These are phyloP conservation scores for Nicotiana tomentosiformis DNA, from an alignment of 257 asterid genomes.

Conservation along the genomic window DNA sequence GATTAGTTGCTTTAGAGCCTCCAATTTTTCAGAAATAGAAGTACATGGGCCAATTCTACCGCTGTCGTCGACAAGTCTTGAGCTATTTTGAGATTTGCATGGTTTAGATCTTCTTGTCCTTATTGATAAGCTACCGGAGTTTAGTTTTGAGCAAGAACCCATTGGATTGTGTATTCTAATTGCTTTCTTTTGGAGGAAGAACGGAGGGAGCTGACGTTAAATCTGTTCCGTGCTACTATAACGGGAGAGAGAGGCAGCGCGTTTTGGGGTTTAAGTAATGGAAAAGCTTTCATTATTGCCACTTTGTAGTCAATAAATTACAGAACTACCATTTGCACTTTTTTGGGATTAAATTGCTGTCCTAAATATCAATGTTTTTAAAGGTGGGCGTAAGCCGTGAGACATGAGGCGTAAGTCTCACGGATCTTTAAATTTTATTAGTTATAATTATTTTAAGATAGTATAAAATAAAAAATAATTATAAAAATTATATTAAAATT, in stretches of 20 bases:
- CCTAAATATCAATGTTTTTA: too few species aligned
- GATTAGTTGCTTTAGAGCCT: constrained; percentile 59
- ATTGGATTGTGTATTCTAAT: constrained; percentile 6
- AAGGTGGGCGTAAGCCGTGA: too few species aligned
- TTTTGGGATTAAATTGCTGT: too few species aligned
- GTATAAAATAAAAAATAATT: too few species aligned
- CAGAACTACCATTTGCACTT: constrained; percentile 28
- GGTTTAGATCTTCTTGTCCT: constrained; percentile 30
- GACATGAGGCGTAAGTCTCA: too few species aligned
- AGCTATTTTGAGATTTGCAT: constrained; percentile 20
- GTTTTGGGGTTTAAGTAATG: constrained; percentile 47
- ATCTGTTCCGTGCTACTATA: constrained; percentile 5
- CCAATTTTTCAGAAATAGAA: constrained; percentile 56
- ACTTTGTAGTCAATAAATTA: constrained; percentile 15
- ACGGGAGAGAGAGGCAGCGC: constrained; percentile 30
- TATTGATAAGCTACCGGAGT: constrained; percentile 13
- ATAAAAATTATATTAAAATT: too few species aligned
- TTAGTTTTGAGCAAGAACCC: constrained; percentile 45
- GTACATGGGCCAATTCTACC: constrained; percentile 3
- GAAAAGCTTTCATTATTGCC: constrained; percentile 16
- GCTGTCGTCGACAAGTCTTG: constrained; percentile 2
- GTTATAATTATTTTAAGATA: too few species aligned
- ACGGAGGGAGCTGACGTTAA: not conserved
- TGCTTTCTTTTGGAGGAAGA: not conserved
- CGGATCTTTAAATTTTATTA: too few species aligned